These are phyloP conservation scores for Schizochytrium sp. DNA, from an alignment of 108 stramenopile genomes.

Conservation along the genomic window DNA sequence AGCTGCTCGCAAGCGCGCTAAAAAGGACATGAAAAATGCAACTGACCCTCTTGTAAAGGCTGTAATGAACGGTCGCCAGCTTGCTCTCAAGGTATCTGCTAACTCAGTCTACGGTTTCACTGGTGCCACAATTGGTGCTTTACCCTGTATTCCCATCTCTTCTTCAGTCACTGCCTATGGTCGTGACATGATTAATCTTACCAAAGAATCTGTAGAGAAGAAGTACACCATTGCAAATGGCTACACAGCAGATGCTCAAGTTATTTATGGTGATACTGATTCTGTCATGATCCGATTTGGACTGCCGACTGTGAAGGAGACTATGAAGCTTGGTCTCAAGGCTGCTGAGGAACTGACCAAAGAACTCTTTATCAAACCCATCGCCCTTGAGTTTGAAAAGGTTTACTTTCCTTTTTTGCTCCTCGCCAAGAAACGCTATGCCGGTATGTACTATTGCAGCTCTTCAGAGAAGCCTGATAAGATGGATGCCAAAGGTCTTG, in stretches of 20 bases:
- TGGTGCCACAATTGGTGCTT: constrained; percentile 96
- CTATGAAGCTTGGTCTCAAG: constrained; percentile 92
- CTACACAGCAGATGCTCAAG: constrained; percentile 89
- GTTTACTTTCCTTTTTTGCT: constrained; percentile 98
- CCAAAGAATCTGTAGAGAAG: constrained; percentile 91
- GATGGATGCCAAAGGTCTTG: constrained; percentile 98
- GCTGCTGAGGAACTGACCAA: constrained; percentile 92
- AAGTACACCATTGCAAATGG: constrained; percentile 94
- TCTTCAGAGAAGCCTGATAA: constrained; percentile 94
- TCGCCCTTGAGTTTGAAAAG: constrained; percentile 94
- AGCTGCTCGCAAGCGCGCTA: constrained; percentile 94
- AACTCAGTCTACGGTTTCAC: constrained; percentile 99
- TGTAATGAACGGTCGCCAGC: constrained; percentile 98
- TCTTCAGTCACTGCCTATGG: constrained; percentile 96
- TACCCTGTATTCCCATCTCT: constrained; percentile 98
- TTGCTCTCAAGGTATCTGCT: constrained; percentile 97
- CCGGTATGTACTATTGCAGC: constrained; percentile 95
- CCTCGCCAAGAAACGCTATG: constrained; percentile 99
- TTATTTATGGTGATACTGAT: constrained; percentile 98
- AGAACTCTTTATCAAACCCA: constrained; percentile 90
- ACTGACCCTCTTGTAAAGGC: constrained; percentile 97
- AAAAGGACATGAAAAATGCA: constrained; percentile 98
- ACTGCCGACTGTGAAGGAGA: constrained; percentile 86
- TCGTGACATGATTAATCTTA: constrained; percentile 88
- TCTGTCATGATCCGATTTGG: constrained; percentile 99